A percentile compares a stretch with the other conserved stretches of the same genome.
Evolutionary conservation across 1,284 basidiomycete species (phyloP).

Genomic region (Microbotryomycetes sp.): DNA sequence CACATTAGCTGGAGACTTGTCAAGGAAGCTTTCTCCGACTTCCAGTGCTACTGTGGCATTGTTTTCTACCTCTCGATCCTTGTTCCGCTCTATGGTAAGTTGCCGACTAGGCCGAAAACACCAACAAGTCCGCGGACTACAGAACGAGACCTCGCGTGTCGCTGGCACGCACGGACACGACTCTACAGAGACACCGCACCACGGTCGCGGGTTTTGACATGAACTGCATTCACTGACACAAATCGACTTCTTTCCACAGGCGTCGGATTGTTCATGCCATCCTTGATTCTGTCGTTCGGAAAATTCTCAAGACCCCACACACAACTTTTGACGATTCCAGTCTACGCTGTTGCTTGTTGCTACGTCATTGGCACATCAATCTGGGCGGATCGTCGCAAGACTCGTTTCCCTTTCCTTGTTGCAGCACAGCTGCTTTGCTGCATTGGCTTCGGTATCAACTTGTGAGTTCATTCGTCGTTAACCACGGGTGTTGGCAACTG

Average conservation of each 20-base stretch:
- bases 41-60: background rate
- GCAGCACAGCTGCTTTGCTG: background rate
- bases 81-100: background rate
- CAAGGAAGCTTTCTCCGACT: background rate
- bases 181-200: too few relatives aligned
- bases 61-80: slow-evolving; percentile 2
- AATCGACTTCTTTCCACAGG: slow-evolving; percentile 51
- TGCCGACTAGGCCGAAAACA: too few relatives aligned
- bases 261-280: slow-evolving; percentile 37
- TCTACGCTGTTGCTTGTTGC: slow-evolving; percentile 48
- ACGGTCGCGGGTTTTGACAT: slow-evolving; percentile 42
- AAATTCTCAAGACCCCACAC: slow-evolving; percentile 30
- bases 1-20: slow-evolving; percentile 9
- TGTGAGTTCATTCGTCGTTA: too few relatives aligned
- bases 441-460: slow-evolving; percentile 1
- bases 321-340: slow-evolving; percentile 52
- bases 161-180: too few relatives aligned
- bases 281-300: slow-evolving; percentile 48
- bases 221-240: slow-evolving; percentile 59
- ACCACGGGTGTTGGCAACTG: too few relatives aligned
- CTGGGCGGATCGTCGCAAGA: background rate
- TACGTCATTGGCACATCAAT: background rate
- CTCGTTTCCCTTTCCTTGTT: background rate
- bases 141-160: background rate
- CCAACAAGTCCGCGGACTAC: too few relatives aligned